Conservation (phyloP, 2,329 filamentous ascomycete genomes). For the Diplodia sapinea region DNA sequence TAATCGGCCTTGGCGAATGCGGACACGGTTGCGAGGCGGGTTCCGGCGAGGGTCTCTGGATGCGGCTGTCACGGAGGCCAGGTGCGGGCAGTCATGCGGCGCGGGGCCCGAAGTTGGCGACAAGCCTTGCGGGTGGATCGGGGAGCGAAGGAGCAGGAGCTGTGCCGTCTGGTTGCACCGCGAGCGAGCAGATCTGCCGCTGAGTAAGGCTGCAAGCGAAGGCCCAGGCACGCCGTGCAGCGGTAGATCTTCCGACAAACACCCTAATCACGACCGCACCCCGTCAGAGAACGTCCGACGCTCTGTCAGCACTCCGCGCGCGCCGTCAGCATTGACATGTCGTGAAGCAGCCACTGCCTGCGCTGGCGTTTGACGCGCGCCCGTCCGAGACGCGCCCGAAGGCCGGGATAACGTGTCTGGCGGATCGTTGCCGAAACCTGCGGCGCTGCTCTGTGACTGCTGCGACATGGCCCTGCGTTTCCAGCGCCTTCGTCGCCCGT, state of each 20-base stretch:
- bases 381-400: neutral
- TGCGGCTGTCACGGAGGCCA: neutral
- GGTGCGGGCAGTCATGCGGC: neutral
- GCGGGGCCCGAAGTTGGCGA: neutral
- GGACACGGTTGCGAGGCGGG: neutral
- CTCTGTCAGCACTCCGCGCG: neutral
- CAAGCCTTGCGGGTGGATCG: constrained; percentile 17
- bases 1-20: neutral
- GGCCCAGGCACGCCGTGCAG: constrained; percentile 20
- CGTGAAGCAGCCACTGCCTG: neutral
- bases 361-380: neutral
- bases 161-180: constrained; percentile 12
- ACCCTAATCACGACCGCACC: constrained; percentile 23
- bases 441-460: neutral
- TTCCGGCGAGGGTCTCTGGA: neutral
- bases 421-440: constrained; percentile 25
- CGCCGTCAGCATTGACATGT: neutral
- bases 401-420: constrained; percentile 12
- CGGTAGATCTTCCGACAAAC: constrained; percentile 25
- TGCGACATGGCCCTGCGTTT: constrained; percentile 11
- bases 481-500: neutral
- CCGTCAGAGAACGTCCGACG: neutral
- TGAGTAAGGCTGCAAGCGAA: constrained; percentile 22
- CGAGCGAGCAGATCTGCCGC: constrained; percentile 20
- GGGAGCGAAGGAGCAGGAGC: neutral